Base-by-base conservation (phyloP, 2,329 filamentous ascomycete genomes). In the Penicillium crustosum region DNA sequence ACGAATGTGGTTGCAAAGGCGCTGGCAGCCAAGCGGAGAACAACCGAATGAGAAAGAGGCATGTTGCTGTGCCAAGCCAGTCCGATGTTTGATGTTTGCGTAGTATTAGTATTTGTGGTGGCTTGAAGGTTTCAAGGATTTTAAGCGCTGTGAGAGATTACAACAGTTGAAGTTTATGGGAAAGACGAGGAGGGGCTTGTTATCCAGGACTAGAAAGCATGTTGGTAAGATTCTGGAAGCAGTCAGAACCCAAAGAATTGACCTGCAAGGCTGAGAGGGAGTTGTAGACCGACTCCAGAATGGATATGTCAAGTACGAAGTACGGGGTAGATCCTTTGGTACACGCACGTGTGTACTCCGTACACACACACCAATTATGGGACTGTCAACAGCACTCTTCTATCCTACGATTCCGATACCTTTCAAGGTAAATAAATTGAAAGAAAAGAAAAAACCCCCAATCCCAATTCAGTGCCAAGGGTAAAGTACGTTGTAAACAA, bases 1-100 rank as follows among this genome's bases (percentile, higher is more conserved):
- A 71, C 50, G 29, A 55, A 68, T 17, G 66, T 67, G 13, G 63
- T 66, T 15, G 62, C 73, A 41, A 75, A 65, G 17, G 52, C 48
- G 17, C 42, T 54, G 19, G 63, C 58, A 43, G 60, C 39, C 29
- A 69, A 27, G 43, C 36, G 53, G 31, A 68, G 59, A 42, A 31
- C 36, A 41, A 48, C 44, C n/a, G 60, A 61, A 45, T 61, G 45
- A 19, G 63, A 62, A 41, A 51, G 33, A 44, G 35, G 39, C 50
- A 58, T 66, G 1, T n/a, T 27, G 23, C 3, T 17, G 6, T 36
- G 29, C 41, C 27, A 53, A 45, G 21, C 3, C n/a, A 12, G 29
- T 27, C 23, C 12, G 45, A 45, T 35, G 21, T 27, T 27, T 52
- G 50, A 12, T 27, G 29, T 53, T 53, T 45, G 31, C 29, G 29